Base-by-base conservation (phyloP, 2,329 filamentous ascomycete species). In the Fusarium miscanthi region DNA sequence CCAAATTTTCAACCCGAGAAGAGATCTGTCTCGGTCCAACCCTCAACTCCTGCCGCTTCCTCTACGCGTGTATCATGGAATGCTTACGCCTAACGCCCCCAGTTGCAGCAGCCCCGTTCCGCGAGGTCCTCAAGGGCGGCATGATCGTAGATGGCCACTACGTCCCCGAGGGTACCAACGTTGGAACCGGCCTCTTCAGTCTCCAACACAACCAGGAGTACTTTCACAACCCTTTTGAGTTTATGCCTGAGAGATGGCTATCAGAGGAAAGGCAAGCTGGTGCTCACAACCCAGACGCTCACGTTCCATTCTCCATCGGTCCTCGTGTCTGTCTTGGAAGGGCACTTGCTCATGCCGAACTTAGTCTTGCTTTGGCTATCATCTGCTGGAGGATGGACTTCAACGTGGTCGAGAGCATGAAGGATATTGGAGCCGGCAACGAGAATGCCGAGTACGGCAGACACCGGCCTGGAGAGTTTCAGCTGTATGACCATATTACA, bases 331-430 rank as follows among this genome's bases (percentile, higher is more conserved):
- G 54, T 37, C 54, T 58, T 14, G 54, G 54, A 30, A 49, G 42
- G 45, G 54, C 54, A 27, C 54, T 58, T 37, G 54, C 54, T 23
- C 43, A 49, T 1, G 41, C 54, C 2, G 54, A 58, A 11, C 31
- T 58, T 10, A 58, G 54, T 30, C 54, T 58, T 23, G 54, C 54
- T 13, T 37, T 58, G 42, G 54, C 54, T 16, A 58, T 58, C 31
- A 51, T 58, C 25, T 58, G 54, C 17, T 58, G 54, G 54, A 58
- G 27, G 19, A 27, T 58, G 41, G 54, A 58, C 27, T 58, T 58
- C 42, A 37, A 38, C 21, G 54, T 58, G 17, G 54, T 49, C 13
- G 42, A 58, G 10, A 58, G 54, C 13, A 48, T 58, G 54, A 58
- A 58, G 31, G 14, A 58, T 16, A 49, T 58, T 58, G 54, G 54